Base-by-base conservation (phyloP, 441 rosid genomes). In the Erysimum cheiri region DNA sequence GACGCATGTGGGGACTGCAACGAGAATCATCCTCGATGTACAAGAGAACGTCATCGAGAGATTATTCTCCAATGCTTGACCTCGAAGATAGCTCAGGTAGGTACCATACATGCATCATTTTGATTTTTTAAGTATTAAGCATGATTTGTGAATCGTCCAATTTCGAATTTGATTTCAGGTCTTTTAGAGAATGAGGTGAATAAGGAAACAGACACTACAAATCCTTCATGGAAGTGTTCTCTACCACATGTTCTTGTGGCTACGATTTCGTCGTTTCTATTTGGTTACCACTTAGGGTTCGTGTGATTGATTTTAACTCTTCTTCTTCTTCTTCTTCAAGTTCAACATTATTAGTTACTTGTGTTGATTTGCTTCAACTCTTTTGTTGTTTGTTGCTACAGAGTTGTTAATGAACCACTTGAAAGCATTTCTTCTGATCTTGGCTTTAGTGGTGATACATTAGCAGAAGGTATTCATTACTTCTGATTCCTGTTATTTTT, bases 401-500 rank as follows among this genome's bases (percentile, higher is more conserved):
- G 94, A 52, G 96, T 91, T 50, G 97, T 89, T 11, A 91, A 91
- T 66, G 97, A 91, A 75, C 96, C 97, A 3, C 96, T 91, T 76
- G 89, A 89, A 73, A 89, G 82, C 74, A 89, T 91, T 62, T 83
- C 97, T 24, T 70, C 74, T 35, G 97, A 91, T 67, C 90, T 91
- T 79, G 89, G 89, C 54, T 91, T 91, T 79, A 82, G 70, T 69
- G 97, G 97, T 65, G 73, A 91, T 71, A 86, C 93, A 26, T 76
- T 91, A 52, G 89, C 90, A 28, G 97, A 91, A 89, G 97, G 97
- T 89, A 79, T 63, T 40, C 12, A 55, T 54, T 41, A 8, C 22
- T 35, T 58, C 11, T 15, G 19, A 3, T 17, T 28, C 31, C 9
- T 47, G 0, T 4, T 19, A 33, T 28, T 26, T 50, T 11, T 7